Evolutionary conservation across 2,329 filamentous ascomycete species (phyloP), one percentile per base, ranked within the genome.

Genomic region (Ploettnerulaceae sp.): DNA sequence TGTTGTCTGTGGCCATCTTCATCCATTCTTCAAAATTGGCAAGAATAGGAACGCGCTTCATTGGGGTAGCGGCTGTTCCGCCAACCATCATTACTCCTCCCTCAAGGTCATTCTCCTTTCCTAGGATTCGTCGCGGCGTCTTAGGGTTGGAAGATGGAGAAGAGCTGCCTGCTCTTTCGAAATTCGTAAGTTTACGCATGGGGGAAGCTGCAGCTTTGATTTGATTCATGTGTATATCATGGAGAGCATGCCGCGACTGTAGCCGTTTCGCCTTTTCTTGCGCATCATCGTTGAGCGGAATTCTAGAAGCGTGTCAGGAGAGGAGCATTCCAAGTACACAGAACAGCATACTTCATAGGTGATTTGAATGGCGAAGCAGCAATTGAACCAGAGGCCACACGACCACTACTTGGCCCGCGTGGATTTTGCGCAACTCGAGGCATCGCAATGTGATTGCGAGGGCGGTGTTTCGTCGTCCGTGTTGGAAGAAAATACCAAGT

Each of bases 21-120:
- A 98, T 97, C 93, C 91, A 97, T 66, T 98, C 93, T 67, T 98
- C 93, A 61, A 97, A 98, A 69, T 98, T 98, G 62, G 93, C 93
- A 45, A 98, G 74, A 59, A 98, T 86, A 1, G 93, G 93, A 21
- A 95, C 88, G 51, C 90, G 86, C 75, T 95, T 95, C 84, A 95
- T 91, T 44, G 91, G 93, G 49, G 93, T 96, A 44, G 95, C 85
- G 28, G 85, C 87, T 53, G 75, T 80, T 24, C 86, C 85, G 48
- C 79, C 81, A 35, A 87, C 84, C 60, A 81, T 76, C 53, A 82
- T 71, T 49, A 80, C 73, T 26, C 81, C 78, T 54, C 80, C 74
- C 54, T 78, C 75, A 11, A 62, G 48, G 36, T 73, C 76, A 51
- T 66, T 66, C 53, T 69, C 64, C 52, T 67, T 63, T 34, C 67